Conservation (phyloP, 495 filamentous ascomycete species). For the Oidiodendron maius region DNA sequence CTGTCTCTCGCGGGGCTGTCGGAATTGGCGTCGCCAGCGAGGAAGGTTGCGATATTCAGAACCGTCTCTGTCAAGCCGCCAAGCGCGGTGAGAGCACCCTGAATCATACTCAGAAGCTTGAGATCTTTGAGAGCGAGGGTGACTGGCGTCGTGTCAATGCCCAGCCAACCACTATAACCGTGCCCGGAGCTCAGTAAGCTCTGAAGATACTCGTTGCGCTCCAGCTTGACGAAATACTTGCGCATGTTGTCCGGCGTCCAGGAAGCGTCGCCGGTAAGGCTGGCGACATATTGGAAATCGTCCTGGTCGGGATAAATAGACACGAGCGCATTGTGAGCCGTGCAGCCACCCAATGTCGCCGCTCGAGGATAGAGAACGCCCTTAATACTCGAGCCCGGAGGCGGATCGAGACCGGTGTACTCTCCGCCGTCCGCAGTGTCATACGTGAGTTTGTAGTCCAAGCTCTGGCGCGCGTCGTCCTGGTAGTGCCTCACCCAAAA, state of each 20-base stretch:
- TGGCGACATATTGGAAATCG: constrained; percentile 39
- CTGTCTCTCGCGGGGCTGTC: constrained; percentile 25
- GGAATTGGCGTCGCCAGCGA: constrained; percentile 45
- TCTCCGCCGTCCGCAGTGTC: constrained; percentile 31
- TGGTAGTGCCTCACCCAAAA: constrained; percentile 43
- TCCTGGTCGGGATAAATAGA: constrained; percentile 31
- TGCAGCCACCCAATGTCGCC: constrained; percentile 40
- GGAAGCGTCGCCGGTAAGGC: constrained; percentile 32
- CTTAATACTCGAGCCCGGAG: constrained; percentile 31
- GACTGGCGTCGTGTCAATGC: constrained; percentile 3
- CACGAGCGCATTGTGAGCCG: constrained; percentile 38
- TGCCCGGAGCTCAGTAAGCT: constrained; percentile 33
- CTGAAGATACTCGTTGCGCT: constrained; percentile 9
- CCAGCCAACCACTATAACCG: constrained; percentile 47
- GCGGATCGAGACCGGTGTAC: constrained; percentile 36
- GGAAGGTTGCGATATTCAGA: background rate
- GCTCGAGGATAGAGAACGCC: constrained; percentile 42
- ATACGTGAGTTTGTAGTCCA: constrained; percentile 37
- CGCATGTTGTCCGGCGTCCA: constrained; percentile 41
- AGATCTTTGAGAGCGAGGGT: constrained; percentile 37
- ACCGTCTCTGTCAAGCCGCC: too few species aligned
- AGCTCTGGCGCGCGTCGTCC: constrained; percentile 30
- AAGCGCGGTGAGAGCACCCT: background rate
- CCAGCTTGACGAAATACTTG: constrained; percentile 29
- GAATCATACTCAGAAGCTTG: constrained; percentile 30